Conservation (phyloP, 352 stramenopile genomes). For the Pythium volutum region DNA sequence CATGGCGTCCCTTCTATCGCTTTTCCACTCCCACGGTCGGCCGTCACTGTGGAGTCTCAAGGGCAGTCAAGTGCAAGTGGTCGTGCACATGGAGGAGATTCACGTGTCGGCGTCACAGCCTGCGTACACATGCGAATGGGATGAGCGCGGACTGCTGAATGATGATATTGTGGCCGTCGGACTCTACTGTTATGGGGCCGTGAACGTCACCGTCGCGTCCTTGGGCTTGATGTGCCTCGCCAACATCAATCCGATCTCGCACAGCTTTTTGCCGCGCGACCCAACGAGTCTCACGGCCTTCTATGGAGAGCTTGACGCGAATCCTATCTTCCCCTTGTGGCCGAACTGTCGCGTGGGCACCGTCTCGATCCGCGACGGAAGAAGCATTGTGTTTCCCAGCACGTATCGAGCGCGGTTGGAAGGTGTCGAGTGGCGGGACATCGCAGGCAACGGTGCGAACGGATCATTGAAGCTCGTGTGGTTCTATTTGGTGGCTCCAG, state of each 20-base stretch:
- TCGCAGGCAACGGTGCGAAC: background rate
- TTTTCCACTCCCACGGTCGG: background rate
- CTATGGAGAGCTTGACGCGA: background rate
- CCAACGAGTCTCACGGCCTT: background rate
- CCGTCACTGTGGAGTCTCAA: background rate
- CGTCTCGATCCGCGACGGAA: conserved; percentile 1
- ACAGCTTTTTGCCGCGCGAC: background rate
- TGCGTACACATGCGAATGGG: background rate
- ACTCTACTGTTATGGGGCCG: background rate
- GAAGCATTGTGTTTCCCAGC: conserved; percentile 1
- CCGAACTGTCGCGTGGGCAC: background rate
- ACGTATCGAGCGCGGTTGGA: background rate
- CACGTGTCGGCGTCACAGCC: background rate
- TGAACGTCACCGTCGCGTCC: background rate
- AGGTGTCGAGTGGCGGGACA: background rate
- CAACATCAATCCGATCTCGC: background rate
- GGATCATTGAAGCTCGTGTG: background rate
- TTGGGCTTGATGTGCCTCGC: background rate
- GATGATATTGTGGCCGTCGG: background rate
- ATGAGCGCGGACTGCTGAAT: background rate
- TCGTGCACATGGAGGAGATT: conserved; percentile 10
- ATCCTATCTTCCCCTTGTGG: too few relatives aligned
- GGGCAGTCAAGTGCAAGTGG: background rate
- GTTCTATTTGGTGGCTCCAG: conserved; percentile 6
- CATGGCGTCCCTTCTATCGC: too few relatives aligned